Conservation (phyloP, 176 grass and related monocot genomes). For the Triticum dicoccoides region DNA sequence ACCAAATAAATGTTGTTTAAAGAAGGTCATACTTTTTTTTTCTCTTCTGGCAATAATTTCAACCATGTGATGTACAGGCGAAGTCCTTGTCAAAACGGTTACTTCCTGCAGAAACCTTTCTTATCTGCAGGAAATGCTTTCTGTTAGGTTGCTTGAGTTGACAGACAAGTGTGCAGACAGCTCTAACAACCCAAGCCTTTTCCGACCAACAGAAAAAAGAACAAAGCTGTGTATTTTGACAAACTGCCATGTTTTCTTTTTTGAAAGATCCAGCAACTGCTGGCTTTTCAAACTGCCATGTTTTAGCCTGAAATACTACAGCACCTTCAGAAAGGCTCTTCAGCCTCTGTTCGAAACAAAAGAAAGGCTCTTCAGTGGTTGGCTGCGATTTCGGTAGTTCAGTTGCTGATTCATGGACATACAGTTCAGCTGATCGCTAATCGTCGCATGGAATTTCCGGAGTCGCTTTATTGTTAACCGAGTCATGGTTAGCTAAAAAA, state of each 20-base stretch:
- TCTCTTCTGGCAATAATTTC: background rate
- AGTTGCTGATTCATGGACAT: background rate
- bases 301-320: background rate
- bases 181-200: conserved; percentile 6
- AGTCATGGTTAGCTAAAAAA: background rate
- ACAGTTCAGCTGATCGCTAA: background rate
- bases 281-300: background rate
- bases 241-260: background rate
- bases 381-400: background rate
- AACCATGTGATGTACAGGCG: background rate
- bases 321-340: background rate
- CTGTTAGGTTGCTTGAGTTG: background rate
- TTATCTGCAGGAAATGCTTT: background rate
- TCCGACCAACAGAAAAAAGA: too few relatives aligned
- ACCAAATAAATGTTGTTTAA: too few relatives aligned
- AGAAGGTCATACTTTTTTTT: background rate
- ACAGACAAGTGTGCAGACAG: background rate
- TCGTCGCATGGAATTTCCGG: background rate
- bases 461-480: background rate
- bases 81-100: background rate
- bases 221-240: background rate
- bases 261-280: too few relatives aligned
- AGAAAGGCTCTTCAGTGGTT: background rate
- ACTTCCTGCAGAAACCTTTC: background rate
- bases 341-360: background rate